Conservation (phyloP, 306 rosid species). For the Gastrolobium villosum region DNA sequence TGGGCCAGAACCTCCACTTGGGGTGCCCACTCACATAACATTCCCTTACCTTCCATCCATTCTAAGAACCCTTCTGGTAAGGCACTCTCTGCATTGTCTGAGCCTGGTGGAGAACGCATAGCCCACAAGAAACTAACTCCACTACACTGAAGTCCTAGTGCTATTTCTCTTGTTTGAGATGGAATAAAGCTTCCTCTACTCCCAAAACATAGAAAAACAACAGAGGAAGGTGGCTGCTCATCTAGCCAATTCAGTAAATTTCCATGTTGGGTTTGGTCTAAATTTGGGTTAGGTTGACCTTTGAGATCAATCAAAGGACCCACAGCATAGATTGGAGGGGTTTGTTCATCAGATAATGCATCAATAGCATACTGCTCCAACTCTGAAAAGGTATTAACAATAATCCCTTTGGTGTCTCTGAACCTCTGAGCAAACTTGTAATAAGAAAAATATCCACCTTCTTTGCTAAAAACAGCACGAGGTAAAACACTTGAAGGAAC, state of each 20-base stretch:
- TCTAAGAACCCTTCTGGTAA: conserved; percentile 74
- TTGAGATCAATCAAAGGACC: conserved; percentile 65
- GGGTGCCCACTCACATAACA: conserved; percentile 71
- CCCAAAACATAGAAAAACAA: conserved; percentile 74
- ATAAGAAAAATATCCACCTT: conserved; percentile 61
- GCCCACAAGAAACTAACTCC: conserved; percentile 73
- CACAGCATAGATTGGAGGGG: conserved; percentile 68
- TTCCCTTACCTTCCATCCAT: conserved; percentile 60
- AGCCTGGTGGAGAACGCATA: conserved; percentile 43
- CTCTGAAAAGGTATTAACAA: conserved; percentile 64
- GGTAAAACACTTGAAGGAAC: conserved; percentile 62
- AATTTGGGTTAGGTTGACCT: conserved; percentile 41
- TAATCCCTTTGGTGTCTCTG: conserved; percentile 63
- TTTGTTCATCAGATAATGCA: conserved; percentile 45
- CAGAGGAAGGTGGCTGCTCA: conserved; percentile 58
- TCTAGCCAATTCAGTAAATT: conserved; percentile 66
- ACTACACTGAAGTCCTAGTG: conserved; percentile 57
- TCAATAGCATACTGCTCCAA: conserved; percentile 55
- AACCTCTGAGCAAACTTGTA: conserved; percentile 53
- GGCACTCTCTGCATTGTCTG: conserved; percentile 30
- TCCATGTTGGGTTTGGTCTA: conserved; percentile 54
- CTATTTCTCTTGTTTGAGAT: conserved; percentile 69
- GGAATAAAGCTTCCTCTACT: conserved; percentile 65
- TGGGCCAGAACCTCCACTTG: conserved; percentile 67
- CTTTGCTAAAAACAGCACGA: conserved; percentile 42